Percentiles rank a stretch among this genome's conserved stretches.
phyloP scores from a whole-genome alignment of 257 asterid genomes.

The Misopates orontium region DNA sequence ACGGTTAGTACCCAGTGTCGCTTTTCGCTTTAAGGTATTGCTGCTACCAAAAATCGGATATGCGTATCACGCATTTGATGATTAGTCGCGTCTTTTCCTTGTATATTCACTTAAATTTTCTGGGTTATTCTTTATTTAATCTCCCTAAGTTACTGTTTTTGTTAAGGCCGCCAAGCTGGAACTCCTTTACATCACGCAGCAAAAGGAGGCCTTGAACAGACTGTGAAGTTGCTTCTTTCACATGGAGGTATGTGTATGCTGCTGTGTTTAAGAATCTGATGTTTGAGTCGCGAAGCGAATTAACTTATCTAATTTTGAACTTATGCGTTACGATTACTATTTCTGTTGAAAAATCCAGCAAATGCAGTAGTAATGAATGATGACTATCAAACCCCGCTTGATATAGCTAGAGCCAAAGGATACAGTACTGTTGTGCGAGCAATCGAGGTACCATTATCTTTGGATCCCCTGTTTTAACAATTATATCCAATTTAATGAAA shows the following conservation, averaged over 20 bases:
- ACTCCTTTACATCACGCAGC: constrained; percentile 99
- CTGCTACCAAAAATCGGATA: too few species aligned
- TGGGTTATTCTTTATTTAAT: neutral
- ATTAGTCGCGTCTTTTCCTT: neutral
- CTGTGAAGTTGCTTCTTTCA: constrained; percentile 83
- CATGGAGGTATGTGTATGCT: constrained; percentile 67
- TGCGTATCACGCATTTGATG: too few species aligned
- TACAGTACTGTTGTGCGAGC: constrained; percentile 76
- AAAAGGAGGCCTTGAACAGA: constrained; percentile 87
- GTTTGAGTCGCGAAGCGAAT: too few species aligned
- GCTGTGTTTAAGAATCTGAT: neutral
- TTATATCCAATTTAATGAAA: neutral
- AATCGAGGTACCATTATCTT: constrained; percentile 65
- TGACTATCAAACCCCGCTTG: constrained; percentile 91
- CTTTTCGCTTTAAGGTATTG: too few species aligned
- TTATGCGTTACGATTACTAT: constrained; percentile 11
- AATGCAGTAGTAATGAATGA: constrained; percentile 90
- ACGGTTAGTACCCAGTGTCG: too few species aligned
- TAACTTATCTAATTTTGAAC: too few species aligned
- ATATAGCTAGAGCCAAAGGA: constrained; percentile 87
- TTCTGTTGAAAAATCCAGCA: constrained; percentile 48
- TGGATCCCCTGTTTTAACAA: neutral
- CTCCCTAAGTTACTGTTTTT: constrained; percentile 6
- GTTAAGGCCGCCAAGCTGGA: constrained; percentile 83
- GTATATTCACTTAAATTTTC: neutral